Evolutionary conservation across 106 monocot genomes (phyloP).

Genomic region (Apostasia shenzhenica): DNA sequence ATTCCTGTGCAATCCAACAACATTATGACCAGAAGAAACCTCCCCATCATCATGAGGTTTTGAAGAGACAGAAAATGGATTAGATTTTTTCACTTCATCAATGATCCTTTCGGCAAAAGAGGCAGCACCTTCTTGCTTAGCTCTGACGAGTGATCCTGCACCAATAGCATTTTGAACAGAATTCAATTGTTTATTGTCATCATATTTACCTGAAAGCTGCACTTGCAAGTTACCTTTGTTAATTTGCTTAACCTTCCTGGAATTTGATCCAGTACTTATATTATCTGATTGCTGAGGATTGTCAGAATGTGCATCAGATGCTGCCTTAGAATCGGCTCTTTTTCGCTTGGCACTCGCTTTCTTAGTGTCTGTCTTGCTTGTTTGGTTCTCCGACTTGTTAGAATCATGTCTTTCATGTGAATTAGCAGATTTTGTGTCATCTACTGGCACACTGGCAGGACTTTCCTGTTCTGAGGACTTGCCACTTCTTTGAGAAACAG

Average conservation of each 20-base stretch:
- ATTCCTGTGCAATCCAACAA: slow-evolving; percentile 45
- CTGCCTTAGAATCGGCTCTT: slow-evolving; percentile 60
- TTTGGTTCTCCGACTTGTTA: slow-evolving; percentile 50
- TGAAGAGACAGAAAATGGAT: slow-evolving; percentile 26
- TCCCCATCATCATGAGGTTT: slow-evolving; percentile 47
- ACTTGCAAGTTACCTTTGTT: slow-evolving; percentile 41
- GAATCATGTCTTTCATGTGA: slow-evolving; percentile 73
- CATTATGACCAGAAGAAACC: slow-evolving; percentile 38
- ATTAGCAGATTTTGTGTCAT: slow-evolving; percentile 73
- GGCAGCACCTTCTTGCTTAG: slow-evolving; percentile 30
- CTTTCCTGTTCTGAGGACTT: slow-evolving; percentile 68
- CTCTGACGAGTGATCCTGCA: slow-evolving; percentile 18
- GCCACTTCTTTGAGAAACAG: slow-evolving; percentile 51
- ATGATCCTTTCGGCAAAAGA: slow-evolving; percentile 26
- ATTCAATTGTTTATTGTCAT: slow-evolving; percentile 29
- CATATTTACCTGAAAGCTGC: slow-evolving; percentile 21
- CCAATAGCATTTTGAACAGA: slow-evolving; percentile 24
- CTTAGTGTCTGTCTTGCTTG: slow-evolving; percentile 38
- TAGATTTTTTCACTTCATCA: slow-evolving; percentile 30
- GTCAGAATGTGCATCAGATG: slow-evolving; percentile 37
- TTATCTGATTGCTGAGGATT: slow-evolving; percentile 49
- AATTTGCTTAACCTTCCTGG: slow-evolving; percentile 60
- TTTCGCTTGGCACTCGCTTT: slow-evolving; percentile 67
- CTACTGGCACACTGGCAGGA: slow-evolving; percentile 60
- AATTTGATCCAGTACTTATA: slow-evolving; percentile 29